Evolutionary conservation across 176 grass and related monocot genomes (phyloP).

Genomic region (Tillandsia leiboldiana): DNA sequence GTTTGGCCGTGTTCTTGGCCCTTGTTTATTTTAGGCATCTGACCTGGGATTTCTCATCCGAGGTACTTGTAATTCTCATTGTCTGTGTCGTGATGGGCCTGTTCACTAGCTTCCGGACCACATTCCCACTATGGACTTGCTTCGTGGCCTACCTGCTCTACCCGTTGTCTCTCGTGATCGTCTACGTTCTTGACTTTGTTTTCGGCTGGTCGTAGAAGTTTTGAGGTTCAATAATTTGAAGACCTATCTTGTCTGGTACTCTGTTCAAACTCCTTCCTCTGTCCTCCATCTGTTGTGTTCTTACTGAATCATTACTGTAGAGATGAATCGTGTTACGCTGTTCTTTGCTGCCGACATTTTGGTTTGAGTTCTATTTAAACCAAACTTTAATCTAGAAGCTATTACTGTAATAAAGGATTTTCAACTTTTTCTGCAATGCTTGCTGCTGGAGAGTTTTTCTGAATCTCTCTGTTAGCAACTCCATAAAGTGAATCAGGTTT

Average conservation of each 20-base stretch:
- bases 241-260: neutral
- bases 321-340: no score
- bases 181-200: constrained; percentile 75
- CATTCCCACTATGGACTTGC: constrained; percentile 92
- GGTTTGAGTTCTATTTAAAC: no score
- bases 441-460: no score
- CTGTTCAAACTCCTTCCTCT: neutral
- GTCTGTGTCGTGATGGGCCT: constrained; percentile 75
- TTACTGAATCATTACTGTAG: no score
- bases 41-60: constrained; percentile 88
- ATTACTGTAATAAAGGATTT: no score
- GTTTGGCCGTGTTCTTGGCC: constrained; percentile 75
- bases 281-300: neutral
- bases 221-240: neutral
- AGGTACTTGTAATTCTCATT: constrained; percentile 80
- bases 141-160: constrained; percentile 61
- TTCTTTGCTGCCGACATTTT: no score
- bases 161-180: constrained; percentile 53
- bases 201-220: constrained; percentile 73
- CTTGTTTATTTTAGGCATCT: constrained; percentile 66
- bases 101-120: constrained; percentile 87
- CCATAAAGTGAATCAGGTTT: no score
- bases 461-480: no score
- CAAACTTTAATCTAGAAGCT: no score
- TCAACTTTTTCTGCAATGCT: no score